phyloP scores from a whole-genome alignment of 176 grass and related monocot genomes.

The Alloteropsis semialata region DNA sequence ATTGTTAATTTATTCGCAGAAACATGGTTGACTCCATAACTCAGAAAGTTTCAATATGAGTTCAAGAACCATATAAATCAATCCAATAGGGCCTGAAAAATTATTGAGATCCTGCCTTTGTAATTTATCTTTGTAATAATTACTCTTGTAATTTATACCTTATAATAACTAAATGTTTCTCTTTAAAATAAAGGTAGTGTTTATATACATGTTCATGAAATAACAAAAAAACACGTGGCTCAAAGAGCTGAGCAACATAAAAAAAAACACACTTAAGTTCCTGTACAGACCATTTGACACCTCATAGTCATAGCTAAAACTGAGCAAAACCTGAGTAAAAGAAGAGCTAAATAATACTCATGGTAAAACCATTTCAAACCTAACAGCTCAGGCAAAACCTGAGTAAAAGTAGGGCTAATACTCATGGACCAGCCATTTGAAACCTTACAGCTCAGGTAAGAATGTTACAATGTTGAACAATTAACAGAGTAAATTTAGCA shows the following conservation, averaged over 20 bases:
- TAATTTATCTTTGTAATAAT: background rate
- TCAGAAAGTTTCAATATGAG: background rate
- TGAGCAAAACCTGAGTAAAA: too few relatives aligned
- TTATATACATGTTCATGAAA: background rate
- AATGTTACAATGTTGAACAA: background rate
- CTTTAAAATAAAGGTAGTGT: slow-evolving; percentile 4
- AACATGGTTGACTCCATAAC: background rate
- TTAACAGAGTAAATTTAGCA: background rate
- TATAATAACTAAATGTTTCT: background rate
- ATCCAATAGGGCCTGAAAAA: background rate
- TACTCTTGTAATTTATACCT: background rate
- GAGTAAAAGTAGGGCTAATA: background rate
- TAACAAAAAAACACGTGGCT: background rate
- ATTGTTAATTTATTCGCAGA: background rate
- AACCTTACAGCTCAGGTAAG: too few relatives aligned
- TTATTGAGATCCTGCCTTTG: background rate
- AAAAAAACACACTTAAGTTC: background rate
- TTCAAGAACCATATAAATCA: background rate
- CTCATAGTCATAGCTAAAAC: too few relatives aligned
- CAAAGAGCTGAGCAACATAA: background rate
- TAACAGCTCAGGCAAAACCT: background rate
- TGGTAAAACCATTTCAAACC: too few relatives aligned
- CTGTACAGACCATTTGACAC: background rate
- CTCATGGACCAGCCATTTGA: background rate
- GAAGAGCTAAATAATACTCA: too few relatives aligned